A percentile compares a stretch with the other conserved stretches of the same genome.
Conservation (phyloP, 1,139 yeast genomes). For the Saccharomyces hybrid region DNA sequence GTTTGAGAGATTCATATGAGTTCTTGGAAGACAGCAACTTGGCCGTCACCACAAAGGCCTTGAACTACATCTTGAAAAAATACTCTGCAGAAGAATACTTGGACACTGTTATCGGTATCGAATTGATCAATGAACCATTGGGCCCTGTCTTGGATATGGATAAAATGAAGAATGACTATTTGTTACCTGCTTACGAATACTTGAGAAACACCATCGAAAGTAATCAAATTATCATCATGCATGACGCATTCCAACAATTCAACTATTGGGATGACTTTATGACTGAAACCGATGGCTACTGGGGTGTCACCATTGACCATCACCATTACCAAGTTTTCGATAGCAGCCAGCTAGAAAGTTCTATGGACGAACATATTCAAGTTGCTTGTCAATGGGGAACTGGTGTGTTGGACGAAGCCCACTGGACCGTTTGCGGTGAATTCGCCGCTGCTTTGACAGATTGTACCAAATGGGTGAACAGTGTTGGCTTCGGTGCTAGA, state of each 20-base stretch:
- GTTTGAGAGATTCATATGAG: slow-evolving; percentile 55
- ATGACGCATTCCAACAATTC: slow-evolving; percentile 50
- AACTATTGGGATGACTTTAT: slow-evolving; percentile 58
- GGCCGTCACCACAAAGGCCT: slow-evolving; percentile 25
- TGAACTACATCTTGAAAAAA: slow-evolving; percentile 40
- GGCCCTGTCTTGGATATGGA: slow-evolving; percentile 59
- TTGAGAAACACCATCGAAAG: slow-evolving; percentile 29
- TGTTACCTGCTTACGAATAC: slow-evolving; percentile 31
- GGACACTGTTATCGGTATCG: slow-evolving; percentile 77
- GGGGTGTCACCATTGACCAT: slow-evolving; percentile 76
- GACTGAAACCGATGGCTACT: slow-evolving; percentile 36
- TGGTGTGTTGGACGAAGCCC: slow-evolving; percentile 43
- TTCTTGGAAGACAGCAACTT: slow-evolving; percentile 52
- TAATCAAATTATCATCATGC: slow-evolving; percentile 32
- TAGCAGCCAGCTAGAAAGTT: too few relatives aligned
- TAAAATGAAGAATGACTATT: slow-evolving; percentile 49
- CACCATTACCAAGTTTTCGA: slow-evolving; percentile 91
- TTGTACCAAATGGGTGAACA: slow-evolving; percentile 87
- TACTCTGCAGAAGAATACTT: slow-evolving; percentile 59
- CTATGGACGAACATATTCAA: slow-evolving; percentile 53
- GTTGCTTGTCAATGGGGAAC: slow-evolving; percentile 59
- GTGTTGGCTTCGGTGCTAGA: slow-evolving; percentile 83
- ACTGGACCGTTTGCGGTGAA: slow-evolving; percentile 82
- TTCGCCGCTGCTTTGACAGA: slow-evolving; percentile 94
- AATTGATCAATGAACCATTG: slow-evolving; percentile 83